Evolutionary conservation across 352 stramenopile genomes (phyloP).

Genomic region (Vaucheria bursata): DNA sequence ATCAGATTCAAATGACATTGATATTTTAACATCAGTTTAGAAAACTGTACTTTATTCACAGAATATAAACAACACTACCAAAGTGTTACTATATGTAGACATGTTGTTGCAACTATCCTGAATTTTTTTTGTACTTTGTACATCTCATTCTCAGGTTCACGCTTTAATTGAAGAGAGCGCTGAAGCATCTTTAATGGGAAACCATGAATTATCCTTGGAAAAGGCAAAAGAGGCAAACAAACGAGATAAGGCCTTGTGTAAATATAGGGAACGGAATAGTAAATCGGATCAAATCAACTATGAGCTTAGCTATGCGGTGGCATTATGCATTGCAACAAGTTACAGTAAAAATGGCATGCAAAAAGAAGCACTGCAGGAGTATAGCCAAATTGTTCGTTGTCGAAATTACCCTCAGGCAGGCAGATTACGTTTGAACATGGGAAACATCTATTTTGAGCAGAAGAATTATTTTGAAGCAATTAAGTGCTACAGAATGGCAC

Average conservation of each 20-base stretch:
- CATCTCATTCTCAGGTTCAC: constrained; percentile 71
- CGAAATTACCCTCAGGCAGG: constrained; percentile 80
- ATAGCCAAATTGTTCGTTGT: constrained; percentile 88
- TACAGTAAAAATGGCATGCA: constrained; percentile 82
- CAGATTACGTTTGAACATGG: constrained; percentile 88
- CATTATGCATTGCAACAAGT: constrained; percentile 83
- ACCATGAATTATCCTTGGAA: constrained; percentile 74
- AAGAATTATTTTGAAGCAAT: constrained; percentile 70
- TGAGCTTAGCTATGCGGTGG: constrained; percentile 84
- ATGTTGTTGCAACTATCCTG: no score
- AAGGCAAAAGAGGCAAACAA: constrained; percentile 61
- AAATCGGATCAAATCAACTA: constrained; percentile 78
- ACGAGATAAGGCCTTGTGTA: constrained; percentile 73
- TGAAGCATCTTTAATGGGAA: constrained; percentile 60
- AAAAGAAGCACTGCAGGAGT: constrained; percentile 73
- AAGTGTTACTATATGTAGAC: no score
- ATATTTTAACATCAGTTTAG: no score
- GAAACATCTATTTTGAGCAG: constrained; percentile 93
- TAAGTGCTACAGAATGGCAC: constrained; percentile 91
- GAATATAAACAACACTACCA: no score
- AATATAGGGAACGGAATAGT: constrained; percentile 73
- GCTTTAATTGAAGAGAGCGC: constrained; percentile 78
- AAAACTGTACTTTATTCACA: no score
- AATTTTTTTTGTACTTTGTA: no score
- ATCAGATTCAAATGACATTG: no score